Percentiles rank a stretch among this genome's conserved stretches.
These are phyloP conservation scores for Xylariaceae sp. DNA, from an alignment of 2,329 filamentous ascomycete genomes.

Conservation along the genomic window DNA sequence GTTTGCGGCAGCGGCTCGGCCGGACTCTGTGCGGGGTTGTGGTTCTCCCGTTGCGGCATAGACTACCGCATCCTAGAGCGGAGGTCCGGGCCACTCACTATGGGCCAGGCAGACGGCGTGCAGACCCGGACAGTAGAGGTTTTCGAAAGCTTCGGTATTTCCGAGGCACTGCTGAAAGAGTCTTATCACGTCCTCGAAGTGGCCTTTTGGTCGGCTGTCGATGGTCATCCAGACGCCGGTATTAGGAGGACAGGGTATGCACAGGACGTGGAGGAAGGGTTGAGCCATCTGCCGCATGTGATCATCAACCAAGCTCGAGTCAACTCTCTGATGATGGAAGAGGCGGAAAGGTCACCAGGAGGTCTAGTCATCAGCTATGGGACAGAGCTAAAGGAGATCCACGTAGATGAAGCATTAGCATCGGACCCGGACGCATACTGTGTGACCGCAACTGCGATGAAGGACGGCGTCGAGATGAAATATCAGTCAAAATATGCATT, in stretches of 20 bases:
- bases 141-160: conserved; percentile 56
- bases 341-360: conserved; percentile 41
- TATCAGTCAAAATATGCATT: conserved; percentile 49
- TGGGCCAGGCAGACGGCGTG: conserved; percentile 62
- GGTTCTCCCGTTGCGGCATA: conserved; percentile 56
- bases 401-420: conserved; percentile 40
- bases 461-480: conserved; percentile 35
- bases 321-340: conserved; percentile 50
- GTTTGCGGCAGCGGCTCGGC: conserved; percentile 61
- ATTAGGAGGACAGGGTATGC: conserved; percentile 46
- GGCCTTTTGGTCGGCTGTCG: conserved; percentile 49
- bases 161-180: conserved; percentile 51
- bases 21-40: conserved; percentile 57
- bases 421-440: conserved; percentile 38
- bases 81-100: conserved; percentile 48
- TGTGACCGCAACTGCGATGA: conserved; percentile 41
- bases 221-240: conserved; percentile 3
- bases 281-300: conserved; percentile 53
- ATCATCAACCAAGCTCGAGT: conserved; percentile 55
- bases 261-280: conserved; percentile 49
- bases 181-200: conserved; percentile 56
- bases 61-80: conserved; percentile 55
- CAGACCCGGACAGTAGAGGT: conserved; percentile 60
- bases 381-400: conserved; percentile 45
- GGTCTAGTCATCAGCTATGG: conserved; percentile 50